Conservation (phyloP, 495 filamentous ascomycete species). For the Penicillium taxi region DNA sequence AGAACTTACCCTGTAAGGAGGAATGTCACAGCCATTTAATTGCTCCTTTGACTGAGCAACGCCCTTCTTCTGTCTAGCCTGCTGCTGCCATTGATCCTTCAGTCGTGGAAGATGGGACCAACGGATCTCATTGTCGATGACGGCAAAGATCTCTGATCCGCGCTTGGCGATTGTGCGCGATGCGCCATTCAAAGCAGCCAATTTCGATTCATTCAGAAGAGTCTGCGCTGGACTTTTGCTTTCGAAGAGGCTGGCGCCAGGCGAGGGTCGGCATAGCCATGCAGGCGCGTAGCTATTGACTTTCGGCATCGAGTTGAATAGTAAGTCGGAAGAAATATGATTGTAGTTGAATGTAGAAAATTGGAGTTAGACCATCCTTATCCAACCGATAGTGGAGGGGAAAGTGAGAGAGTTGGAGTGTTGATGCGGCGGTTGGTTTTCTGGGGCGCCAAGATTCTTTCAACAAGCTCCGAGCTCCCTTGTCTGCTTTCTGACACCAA, state of each 20-base stretch:
- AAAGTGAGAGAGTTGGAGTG: conserved; percentile 10
- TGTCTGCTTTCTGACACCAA: conserved; percentile 8
- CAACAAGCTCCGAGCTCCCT: conserved; percentile 22
- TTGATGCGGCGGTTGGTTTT: conserved; percentile 20
- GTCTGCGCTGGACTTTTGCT: conserved; percentile 29
- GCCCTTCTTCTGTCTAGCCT: conserved; percentile 26
- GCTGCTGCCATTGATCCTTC: conserved; percentile 62
- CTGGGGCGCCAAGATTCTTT: conserved; percentile 18
- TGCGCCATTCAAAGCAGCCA: conserved; percentile 43
- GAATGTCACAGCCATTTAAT: conserved; percentile 2
- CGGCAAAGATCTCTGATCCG: conserved; percentile 74
- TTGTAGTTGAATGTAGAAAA: not conserved
- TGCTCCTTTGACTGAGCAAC: conserved; percentile 7
- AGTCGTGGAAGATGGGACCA: conserved; percentile 73
- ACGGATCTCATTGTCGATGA: conserved; percentile 74
- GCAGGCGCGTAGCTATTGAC: conserved; percentile 72
- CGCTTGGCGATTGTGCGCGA: conserved; percentile 62
- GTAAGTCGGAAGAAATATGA: not conserved
- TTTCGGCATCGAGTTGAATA: conserved; percentile 55
- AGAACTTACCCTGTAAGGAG: conserved; percentile 29
- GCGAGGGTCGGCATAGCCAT: conserved; percentile 70
- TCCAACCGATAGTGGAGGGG: conserved; percentile 1
- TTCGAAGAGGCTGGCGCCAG: conserved; percentile 65
- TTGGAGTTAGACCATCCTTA: conserved; percentile 5
- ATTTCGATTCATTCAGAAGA: conserved; percentile 29